Evolutionary conservation across 108 stramenopile genomes (phyloP).

Genomic region (Cyclostephanos invisitatus): DNA sequence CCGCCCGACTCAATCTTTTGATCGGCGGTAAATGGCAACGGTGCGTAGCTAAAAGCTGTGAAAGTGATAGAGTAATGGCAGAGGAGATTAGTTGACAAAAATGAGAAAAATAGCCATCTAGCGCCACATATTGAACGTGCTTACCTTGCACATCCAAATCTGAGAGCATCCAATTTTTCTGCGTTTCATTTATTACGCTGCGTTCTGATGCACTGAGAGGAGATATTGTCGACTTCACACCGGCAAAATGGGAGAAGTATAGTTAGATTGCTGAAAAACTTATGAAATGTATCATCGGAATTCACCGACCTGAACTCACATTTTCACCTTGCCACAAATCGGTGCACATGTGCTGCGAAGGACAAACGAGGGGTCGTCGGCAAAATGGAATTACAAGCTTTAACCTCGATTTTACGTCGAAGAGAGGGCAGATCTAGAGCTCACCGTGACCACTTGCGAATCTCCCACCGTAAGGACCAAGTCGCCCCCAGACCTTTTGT

Average conservation of each 20-base stretch:
- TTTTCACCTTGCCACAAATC: conserved; percentile 42
- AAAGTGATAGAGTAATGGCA: neutral
- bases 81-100: neutral
- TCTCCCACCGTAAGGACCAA: conserved; percentile 83
- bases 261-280: neutral
- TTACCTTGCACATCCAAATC: conserved; percentile 79
- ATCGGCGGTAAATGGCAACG: conserved; percentile 87
- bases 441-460: conserved; percentile 70
- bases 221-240: conserved; percentile 68
- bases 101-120: neutral
- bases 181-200: conserved; percentile 73
- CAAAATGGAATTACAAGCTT: neutral
- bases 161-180: conserved; percentile 84
- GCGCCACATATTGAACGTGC: neutral
- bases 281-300: neutral
- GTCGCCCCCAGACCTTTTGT: conserved; percentile 72
- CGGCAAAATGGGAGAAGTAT: neutral
- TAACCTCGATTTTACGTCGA: neutral
- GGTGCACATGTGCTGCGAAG: neutral
- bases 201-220: conserved; percentile 73
- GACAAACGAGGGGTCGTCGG: conserved; percentile 1
- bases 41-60: conserved; percentile 91
- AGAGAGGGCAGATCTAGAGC: neutral
- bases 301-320: conserved; percentile 4
- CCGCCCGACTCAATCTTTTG: conserved; percentile 36